Conservation (phyloP, 805 yeast genomes). For the Torulaspora franciscae region DNA sequence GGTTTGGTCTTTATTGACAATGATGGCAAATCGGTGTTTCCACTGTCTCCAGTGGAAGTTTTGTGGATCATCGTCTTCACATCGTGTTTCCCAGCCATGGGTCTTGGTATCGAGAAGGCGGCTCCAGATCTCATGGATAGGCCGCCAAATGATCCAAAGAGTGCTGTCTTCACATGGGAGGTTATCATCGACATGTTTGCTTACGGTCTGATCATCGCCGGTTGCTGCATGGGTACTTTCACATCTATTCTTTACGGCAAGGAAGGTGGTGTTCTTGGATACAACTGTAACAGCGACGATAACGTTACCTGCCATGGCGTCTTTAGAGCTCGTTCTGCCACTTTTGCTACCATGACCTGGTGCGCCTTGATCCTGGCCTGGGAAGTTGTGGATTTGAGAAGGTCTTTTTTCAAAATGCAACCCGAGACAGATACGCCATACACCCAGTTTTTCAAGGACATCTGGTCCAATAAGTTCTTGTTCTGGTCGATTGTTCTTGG, state of each 20-base stretch:
- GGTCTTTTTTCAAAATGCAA: slow-evolving; percentile 67
- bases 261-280: slow-evolving; percentile 63
- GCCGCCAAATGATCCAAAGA: slow-evolving; percentile 86
- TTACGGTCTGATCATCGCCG: slow-evolving; percentile 73
- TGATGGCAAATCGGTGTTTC: slow-evolving; percentile 70
- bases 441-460: slow-evolving; percentile 55
- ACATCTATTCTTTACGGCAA: slow-evolving; percentile 60
- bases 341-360: slow-evolving; percentile 84
- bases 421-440: slow-evolving; percentile 58
- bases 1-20: slow-evolving; percentile 74
- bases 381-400: slow-evolving; percentile 72
- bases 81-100: slow-evolving; percentile 99
- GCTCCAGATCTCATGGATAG: slow-evolving; percentile 91
- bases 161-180: slow-evolving; percentile 69
- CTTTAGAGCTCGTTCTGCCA: slow-evolving; percentile 68
- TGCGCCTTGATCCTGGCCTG: slow-evolving; percentile 75
- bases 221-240: slow-evolving; percentile 61
- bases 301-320: slow-evolving; percentile 53
- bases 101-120: slow-evolving; percentile 93
- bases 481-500: slow-evolving; percentile 79
- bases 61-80: slow-evolving; percentile 93
- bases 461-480: slow-evolving; percentile 70
- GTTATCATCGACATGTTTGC: slow-evolving; percentile 64
- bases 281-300: slow-evolving; percentile 52
- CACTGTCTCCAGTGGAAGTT: slow-evolving; percentile 95